Evolutionary conservation across 805 yeast species (phyloP).

Genomic region (Zygosaccharomyces pseudorouxii): DNA sequence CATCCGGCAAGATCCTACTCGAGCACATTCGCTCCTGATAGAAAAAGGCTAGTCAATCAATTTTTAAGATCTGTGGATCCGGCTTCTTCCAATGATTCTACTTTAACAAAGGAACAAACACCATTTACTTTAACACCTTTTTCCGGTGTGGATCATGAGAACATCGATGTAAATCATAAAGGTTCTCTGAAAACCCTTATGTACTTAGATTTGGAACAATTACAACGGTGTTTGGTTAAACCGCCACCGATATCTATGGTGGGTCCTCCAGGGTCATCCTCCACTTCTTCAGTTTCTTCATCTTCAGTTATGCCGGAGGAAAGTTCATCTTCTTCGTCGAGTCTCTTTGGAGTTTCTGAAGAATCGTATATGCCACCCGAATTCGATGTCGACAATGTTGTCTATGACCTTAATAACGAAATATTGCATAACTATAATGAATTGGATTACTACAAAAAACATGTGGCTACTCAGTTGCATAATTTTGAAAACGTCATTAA

Average conservation of each 20-base stretch:
- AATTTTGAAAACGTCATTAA: constrained; percentile 27
- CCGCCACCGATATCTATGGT: constrained; percentile 2
- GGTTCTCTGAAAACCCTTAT: constrained; percentile 23
- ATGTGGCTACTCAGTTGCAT: constrained; percentile 21
- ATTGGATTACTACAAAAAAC: constrained; percentile 21
- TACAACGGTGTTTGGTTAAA: constrained; percentile 2
- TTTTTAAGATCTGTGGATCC: constrained; percentile 28
- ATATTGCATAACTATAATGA: constrained; percentile 19
- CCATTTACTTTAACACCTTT: not conserved
- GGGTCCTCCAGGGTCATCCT: constrained; percentile 8
- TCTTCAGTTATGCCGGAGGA: constrained; percentile 8
- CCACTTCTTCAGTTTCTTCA: constrained; percentile 11
- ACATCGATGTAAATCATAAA: constrained; percentile 6
- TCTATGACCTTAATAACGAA: constrained; percentile 6
- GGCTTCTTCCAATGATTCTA: not conserved
- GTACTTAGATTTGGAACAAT: constrained; percentile 21
- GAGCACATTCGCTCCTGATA: constrained; percentile 14
- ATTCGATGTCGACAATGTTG: constrained; percentile 8
- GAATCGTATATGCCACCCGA: constrained; percentile 10
- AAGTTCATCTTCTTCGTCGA: constrained; percentile 10
- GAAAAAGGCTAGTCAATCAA: constrained; percentile 28
- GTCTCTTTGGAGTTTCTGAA: constrained; percentile 11
- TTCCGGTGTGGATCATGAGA: not conserved
- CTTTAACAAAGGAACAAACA: not conserved
- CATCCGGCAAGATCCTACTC: constrained; percentile 11